phyloP scores from a whole-genome alignment of 371 early-diverging fungal genomes.

The Umbelopsis sp. region DNA sequence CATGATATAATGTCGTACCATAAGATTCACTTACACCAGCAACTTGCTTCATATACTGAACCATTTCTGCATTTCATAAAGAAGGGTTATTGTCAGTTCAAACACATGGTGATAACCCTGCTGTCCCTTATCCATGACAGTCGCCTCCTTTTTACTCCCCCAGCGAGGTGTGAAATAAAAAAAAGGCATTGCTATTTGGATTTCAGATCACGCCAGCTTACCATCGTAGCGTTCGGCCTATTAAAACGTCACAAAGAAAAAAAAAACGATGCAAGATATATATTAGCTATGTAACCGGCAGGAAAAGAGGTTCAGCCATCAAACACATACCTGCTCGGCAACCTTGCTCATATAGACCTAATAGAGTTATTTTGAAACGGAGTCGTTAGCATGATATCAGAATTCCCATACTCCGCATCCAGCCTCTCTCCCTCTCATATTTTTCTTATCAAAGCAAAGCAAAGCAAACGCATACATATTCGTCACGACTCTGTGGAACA shows the following conservation, averaged over 20 bases:
- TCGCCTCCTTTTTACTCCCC: slow-evolving; percentile 17
- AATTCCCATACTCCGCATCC: slow-evolving; percentile 15
- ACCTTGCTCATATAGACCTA: slow-evolving; percentile 18
- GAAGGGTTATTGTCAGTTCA: slow-evolving; percentile 10
- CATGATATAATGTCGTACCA: neutral
- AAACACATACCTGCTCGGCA: slow-evolving; percentile 5
- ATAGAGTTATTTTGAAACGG: slow-evolving; percentile 15
- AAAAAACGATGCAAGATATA: neutral
- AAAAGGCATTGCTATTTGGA: neutral
- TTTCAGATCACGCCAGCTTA: neutral
- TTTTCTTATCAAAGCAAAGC: slow-evolving; percentile 13
- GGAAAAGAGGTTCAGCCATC: neutral
- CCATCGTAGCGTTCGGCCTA: slow-evolving; percentile 19
- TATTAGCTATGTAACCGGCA: neutral
- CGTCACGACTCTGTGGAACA: slow-evolving; percentile 15
- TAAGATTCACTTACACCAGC: slow-evolving; percentile 46
- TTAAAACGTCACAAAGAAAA: neutral
- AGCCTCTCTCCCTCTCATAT: neutral
- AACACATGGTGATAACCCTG: slow-evolving; percentile 13
- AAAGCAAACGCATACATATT: slow-evolving; percentile 8
- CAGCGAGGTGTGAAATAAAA: slow-evolving; percentile 1
- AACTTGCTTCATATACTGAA: slow-evolving; percentile 89
- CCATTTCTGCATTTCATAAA: slow-evolving; percentile 80
- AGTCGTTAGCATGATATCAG: slow-evolving; percentile 19
- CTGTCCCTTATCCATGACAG: slow-evolving; percentile 1